Base-by-base conservation (phyloP, 2,329 filamentous ascomycete species). In the Stylonectria norvegica region DNA sequence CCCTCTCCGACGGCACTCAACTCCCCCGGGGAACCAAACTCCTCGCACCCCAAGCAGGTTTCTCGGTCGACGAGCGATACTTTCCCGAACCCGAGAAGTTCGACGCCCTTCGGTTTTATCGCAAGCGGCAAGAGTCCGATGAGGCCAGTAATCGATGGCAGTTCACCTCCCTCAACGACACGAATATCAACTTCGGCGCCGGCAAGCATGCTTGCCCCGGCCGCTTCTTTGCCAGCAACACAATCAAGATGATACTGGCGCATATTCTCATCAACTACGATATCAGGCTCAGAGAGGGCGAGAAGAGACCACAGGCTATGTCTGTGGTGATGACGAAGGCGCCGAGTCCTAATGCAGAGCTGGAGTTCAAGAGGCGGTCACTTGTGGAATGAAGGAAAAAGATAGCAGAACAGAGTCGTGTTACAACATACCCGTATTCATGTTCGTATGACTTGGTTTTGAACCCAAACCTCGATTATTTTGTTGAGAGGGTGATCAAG, bases 81-180 rank as follows among this genome's bases (percentile, higher is more conserved):
- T 71, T 65, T 47, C 52, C 59, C 9, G 57, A 65, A 15, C 64
- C 71, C 5, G 64, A 69, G 15, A 62, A 61, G 2, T 71, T 76
- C 36, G 72, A 76, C 45, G 66, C 69, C 4, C 49, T 76, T 36
- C 71, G 73, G 35, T 76, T 75, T 58, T 72, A 70, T 56, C 67
- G 61, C 33, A 50, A 71, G 43, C 66, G 69, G 8, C 60, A 69
- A 34, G 53, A 58, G 38, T 64, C 62, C 2, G 53, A 52, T 16
- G 63, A 67, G 34, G 64, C 65, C 45, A 62, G 56, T 20, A 65
- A 67, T 45, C 57, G 65, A 23, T 64, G 61, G 58, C 69, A 72
- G 38, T 72, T 71, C 42, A 69, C 68, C 3, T 64, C 67, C 28
- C 58, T 70, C 33, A 53, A 53, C 31, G 65, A 71, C 36, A 64